Percentiles rank a stretch among this genome's conserved stretches.
These are phyloP conservation scores for Chrysanthemum makinoi DNA, from an alignment of 129 eudicot genomes.

Conservation along the genomic window DNA sequence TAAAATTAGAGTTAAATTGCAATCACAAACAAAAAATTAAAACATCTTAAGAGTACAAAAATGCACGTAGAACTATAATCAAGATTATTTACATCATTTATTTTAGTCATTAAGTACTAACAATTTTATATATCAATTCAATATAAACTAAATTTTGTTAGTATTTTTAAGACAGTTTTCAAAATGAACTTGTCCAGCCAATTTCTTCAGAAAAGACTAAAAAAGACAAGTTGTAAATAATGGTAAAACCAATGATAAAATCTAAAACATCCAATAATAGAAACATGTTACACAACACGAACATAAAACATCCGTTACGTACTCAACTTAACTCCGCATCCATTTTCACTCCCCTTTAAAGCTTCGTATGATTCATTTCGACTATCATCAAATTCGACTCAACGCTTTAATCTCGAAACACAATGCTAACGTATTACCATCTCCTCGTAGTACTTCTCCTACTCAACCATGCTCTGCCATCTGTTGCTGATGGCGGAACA, in stretches of 20 bases:
- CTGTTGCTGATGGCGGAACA: constrained; percentile 34
- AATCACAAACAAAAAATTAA: too few relatives aligned
- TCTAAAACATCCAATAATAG: neutral
- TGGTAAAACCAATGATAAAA: neutral
- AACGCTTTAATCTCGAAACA: neutral
- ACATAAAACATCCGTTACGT: neutral
- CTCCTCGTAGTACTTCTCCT: constrained; percentile 16
- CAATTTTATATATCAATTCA: too few relatives aligned
- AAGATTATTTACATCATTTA: too few relatives aligned
- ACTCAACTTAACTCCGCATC: constrained; percentile 5
- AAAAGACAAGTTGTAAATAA: neutral
- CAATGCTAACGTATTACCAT: neutral
- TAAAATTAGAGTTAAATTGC: too few relatives aligned
- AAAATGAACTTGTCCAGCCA: too few relatives aligned
- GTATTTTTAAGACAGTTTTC: too few relatives aligned
- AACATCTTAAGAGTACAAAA: too few relatives aligned
- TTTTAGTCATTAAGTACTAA: too few relatives aligned
- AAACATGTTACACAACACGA: constrained; percentile 8
- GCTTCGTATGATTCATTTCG: neutral
- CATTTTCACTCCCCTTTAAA: neutral
- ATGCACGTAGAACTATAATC: too few relatives aligned
- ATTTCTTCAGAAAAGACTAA: neutral
- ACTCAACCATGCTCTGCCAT: constrained; percentile 13
- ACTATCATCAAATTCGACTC: neutral
- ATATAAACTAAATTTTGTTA: too few relatives aligned